phyloP scores from a whole-genome alignment of 129 eudicot genomes.

The Flaveria bidentis region DNA sequence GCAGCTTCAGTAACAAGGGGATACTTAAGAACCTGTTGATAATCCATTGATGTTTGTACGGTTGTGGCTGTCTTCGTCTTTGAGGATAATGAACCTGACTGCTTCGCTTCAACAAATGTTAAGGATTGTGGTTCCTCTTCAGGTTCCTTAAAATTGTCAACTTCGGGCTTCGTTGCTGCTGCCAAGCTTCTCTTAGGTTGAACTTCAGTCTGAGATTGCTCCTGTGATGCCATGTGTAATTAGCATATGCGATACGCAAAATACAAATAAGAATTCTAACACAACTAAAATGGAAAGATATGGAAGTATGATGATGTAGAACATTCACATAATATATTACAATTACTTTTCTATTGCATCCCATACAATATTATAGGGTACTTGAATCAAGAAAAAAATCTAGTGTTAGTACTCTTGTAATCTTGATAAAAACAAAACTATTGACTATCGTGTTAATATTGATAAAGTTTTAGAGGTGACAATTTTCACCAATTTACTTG shows the following conservation, averaged over 20 bases:
- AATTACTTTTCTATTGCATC: too few species aligned
- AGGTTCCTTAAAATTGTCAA: slow-evolving; percentile 36
- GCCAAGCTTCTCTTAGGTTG: slow-evolving; percentile 27
- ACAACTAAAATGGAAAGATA: background rate
- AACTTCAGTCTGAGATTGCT: slow-evolving; percentile 17
- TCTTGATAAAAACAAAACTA: too few species aligned
- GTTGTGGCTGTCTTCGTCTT: slow-evolving; percentile 28
- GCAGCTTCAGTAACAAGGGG: slow-evolving; percentile 65
- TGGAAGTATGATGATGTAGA: too few species aligned
- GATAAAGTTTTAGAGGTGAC: too few species aligned
- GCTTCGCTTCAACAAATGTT: slow-evolving; percentile 21
- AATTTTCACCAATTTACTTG: too few species aligned
- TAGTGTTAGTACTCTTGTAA: too few species aligned
- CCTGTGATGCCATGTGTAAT: background rate
- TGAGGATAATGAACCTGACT: slow-evolving; percentile 3
- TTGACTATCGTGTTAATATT: too few species aligned
- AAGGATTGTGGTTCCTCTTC: slow-evolving; percentile 28
- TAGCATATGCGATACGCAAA: background rate
- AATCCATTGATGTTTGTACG: slow-evolving; percentile 39
- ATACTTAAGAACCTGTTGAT: slow-evolving; percentile 45
- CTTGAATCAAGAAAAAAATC: too few species aligned
- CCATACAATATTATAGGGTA: too few species aligned
- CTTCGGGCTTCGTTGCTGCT: slow-evolving; percentile 19
- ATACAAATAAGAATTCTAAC: background rate
- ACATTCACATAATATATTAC: too few species aligned